Base-by-base conservation (phyloP, 176 grass and related monocot species). In the Panicum miliaceum region DNA sequence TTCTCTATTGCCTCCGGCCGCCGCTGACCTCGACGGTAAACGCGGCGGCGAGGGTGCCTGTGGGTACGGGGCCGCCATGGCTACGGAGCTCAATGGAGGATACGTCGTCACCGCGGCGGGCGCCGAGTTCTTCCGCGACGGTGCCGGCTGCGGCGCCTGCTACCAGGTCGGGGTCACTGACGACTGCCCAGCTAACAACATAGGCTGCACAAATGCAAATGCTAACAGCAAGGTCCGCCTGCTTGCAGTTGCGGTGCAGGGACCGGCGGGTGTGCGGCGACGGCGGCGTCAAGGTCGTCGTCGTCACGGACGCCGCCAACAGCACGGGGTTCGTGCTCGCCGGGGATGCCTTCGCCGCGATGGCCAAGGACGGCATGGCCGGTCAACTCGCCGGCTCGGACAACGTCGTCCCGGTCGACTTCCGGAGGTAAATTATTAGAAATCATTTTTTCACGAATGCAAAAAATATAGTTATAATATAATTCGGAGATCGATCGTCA, bases 371-470 rank as follows among this genome's bases (percentile, higher is more conserved):
- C 2, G 79, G 22, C 50, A 58, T 77, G 67, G 35, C 45, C 26
- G n/a, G 77, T 7, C 76, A 41, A 2, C 79, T 84, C 77, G 69
- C 50, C 53, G 22, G 50, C 62, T 15, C 32, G 40, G 66, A 26
- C 18, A 79, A 26, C 14, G 5, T 0, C 1, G 12, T 91, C 18
- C 69, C 87, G 73, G 86, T 93, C 34, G 81, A 89, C 8, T 91
- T 90, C 61, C 89, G 85, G 15, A 96, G 92, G 91, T 88, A 54
- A 54, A 20, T 6, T n/a, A n/a, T n/a, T n/a, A n/a, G n/a, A n/a
- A n/a, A n/a, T n/a, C n/a, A n/a, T n/a, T n/a, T n/a, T n/a, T n/a
- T n/a, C n/a, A n/a, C n/a, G n/a, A n/a, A n/a, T n/a, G n/a, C n/a
- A n/a, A n/a, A n/a, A n/a, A n/a, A n/a, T n/a, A n/a, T n/a, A n/a